A percentile compares a stretch with the other conserved stretches of the same genome.
Evolutionary conservation across 129 eudicot species (phyloP).

Genomic region (Glebionis coronaria): DNA sequence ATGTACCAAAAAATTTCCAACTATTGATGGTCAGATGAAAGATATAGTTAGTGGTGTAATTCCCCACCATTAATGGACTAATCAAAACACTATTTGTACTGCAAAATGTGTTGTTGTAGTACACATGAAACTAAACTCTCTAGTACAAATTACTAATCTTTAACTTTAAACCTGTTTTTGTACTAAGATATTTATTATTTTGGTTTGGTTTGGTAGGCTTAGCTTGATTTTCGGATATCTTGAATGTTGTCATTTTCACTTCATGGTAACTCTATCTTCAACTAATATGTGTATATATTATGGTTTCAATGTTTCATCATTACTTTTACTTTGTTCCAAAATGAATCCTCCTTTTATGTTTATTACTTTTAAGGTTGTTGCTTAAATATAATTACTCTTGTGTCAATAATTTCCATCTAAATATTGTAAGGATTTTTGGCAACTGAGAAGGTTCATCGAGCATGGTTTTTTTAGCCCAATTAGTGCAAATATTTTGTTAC

Average conservation of each 20-base stretch:
- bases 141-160: slow-evolving; percentile 16
- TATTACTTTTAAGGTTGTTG: too few relatives aligned
- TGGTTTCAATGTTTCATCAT: neutral
- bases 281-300: slow-evolving; percentile 2
- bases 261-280: slow-evolving; percentile 15
- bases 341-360: too few relatives aligned
- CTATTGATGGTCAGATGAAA: slow-evolving; percentile 10
- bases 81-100: slow-evolving; percentile 31
- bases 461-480: too few relatives aligned
- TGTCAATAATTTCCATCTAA: too few relatives aligned
- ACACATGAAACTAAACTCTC: slow-evolving; percentile 12
- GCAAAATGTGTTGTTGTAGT: slow-evolving; percentile 37
- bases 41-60: slow-evolving; percentile 17
- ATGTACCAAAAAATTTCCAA: slow-evolving; percentile 11
- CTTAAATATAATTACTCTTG: too few relatives aligned
- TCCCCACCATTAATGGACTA: slow-evolving; percentile 30
- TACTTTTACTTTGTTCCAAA: too few relatives aligned
- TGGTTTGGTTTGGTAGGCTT: slow-evolving; percentile 20
- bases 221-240: slow-evolving; percentile 25
- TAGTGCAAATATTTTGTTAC: too few relatives aligned
- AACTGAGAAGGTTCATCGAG: too few relatives aligned
- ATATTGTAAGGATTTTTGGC: too few relatives aligned
- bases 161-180: slow-evolving; percentile 14
- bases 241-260: slow-evolving; percentile 21
- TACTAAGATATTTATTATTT: slow-evolving; percentile 2